phyloP scores from a whole-genome alignment of 495 filamentous ascomycete genomes.

The Hypoxylon trugodes region DNA sequence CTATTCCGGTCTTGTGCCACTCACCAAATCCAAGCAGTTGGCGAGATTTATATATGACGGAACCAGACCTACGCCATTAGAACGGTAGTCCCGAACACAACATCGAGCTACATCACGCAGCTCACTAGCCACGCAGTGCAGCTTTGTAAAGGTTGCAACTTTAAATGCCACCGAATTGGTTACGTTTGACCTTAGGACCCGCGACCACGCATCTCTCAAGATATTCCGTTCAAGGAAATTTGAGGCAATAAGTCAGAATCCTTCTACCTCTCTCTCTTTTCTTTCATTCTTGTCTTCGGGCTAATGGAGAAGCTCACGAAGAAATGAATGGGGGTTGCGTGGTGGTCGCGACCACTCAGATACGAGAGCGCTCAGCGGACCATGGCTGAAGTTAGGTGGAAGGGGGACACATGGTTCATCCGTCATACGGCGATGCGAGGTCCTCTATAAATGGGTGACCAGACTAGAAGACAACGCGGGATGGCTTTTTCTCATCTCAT shows the following conservation, averaged over 20 bases:
- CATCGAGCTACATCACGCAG: conserved; percentile 21
- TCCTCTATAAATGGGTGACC: not conserved
- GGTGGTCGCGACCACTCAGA: conserved; percentile 8
- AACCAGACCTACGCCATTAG: conserved; percentile 18
- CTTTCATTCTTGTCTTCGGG: conserved; percentile 16
- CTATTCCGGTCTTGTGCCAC: conserved; percentile 31
- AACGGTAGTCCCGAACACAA: conserved; percentile 21
- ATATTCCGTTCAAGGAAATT: not conserved
- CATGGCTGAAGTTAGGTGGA: conserved; percentile 9
- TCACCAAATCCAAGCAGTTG: conserved; percentile 25
- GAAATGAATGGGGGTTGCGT: not conserved
- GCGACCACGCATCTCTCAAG: conserved; percentile 10
- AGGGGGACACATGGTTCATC: conserved; percentile 1
- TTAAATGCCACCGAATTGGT: conserved; percentile 30
- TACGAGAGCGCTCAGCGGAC: conserved; percentile 1
- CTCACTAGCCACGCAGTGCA: conserved; percentile 15
- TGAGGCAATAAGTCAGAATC: conserved; percentile 16
- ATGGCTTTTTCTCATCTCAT: conserved; percentile 5
- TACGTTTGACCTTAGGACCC: conserved; percentile 13
- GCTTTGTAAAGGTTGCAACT: conserved; percentile 22
- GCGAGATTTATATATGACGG: conserved; percentile 27
- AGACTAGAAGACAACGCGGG: not conserved
- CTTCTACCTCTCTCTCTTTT: not conserved
- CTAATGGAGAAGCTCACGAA: conserved; percentile 19
- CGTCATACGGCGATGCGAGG: conserved; percentile 1